A percentile compares a stretch with the other conserved stretches of the same genome.
These are phyloP conservation scores for Dendryphion nanum DNA, from an alignment of 2,329 filamentous ascomycete genomes.

Conservation along the genomic window DNA sequence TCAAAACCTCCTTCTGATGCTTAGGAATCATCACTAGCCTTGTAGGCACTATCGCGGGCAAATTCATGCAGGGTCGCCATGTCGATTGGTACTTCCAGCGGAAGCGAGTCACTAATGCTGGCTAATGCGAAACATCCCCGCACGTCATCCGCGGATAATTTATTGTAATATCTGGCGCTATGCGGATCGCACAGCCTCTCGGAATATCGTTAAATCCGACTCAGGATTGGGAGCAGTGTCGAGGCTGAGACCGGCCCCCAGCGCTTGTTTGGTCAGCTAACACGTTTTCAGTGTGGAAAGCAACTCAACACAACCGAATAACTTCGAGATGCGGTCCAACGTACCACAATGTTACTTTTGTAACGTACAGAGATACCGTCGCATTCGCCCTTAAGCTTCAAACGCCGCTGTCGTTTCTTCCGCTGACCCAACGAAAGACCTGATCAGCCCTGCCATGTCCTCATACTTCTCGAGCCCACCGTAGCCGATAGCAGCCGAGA, in stretches of 20 bases:
- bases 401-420: too few species aligned
- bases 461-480: too few species aligned
- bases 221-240: constrained; percentile 12
- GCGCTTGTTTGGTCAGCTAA: too few species aligned
- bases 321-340: too few species aligned
- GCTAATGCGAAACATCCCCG: constrained; percentile 8
- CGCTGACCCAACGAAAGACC: too few species aligned
- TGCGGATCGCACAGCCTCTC: constrained; percentile 4
- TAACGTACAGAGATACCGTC: too few species aligned
- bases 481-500: not conserved
- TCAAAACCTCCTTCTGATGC: constrained; percentile 3
- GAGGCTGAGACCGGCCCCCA: too few species aligned
- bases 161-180: constrained; percentile 1
- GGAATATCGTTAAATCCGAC: constrained; percentile 11
- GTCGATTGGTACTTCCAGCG: constrained; percentile 9
- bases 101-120: constrained; percentile 4
- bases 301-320: too few species aligned
- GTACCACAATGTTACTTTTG: too few species aligned
- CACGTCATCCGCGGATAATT: constrained; percentile 4
- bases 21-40: constrained; percentile 10
- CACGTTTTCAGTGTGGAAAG: too few species aligned
- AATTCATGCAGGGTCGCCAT: constrained; percentile 10
- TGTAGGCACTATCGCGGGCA: constrained; percentile 7
- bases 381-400: too few species aligned
- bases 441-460: too few species aligned